These are phyloP conservation scores for Hortaea werneckii DNA, from an alignment of 2,329 filamentous ascomycete genomes.

Conservation along the genomic window DNA sequence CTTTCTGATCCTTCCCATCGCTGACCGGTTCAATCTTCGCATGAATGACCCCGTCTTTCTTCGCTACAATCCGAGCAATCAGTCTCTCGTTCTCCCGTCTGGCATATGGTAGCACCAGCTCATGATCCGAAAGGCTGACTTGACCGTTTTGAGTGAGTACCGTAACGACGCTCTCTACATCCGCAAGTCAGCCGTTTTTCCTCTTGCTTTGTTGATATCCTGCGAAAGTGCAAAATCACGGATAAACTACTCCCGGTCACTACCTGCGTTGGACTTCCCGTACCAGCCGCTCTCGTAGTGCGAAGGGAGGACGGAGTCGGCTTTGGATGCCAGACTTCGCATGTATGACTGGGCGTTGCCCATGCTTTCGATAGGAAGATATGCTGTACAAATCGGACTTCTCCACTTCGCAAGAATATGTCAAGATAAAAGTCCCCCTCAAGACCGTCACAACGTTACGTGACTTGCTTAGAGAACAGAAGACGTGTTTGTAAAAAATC, in stretches of 20 bases:
- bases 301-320: background rate
- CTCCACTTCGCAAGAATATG: too few relatives aligned
- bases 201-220: background rate
- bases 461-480: too few relatives aligned
- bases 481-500: too few relatives aligned
- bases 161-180: slow-evolving; percentile 10
- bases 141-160: slow-evolving; percentile 11
- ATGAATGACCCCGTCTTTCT: slow-evolving; percentile 12
- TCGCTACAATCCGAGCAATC: slow-evolving; percentile 15
- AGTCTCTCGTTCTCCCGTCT: slow-evolving; percentile 10
- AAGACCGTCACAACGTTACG: too few relatives aligned
- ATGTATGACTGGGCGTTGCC: slow-evolving; percentile 1
- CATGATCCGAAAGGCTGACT: slow-evolving; percentile 8
- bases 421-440: too few relatives aligned
- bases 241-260: slow-evolving; percentile 12
- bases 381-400: too few relatives aligned
- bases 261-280: slow-evolving; percentile 6
- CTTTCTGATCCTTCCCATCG: slow-evolving; percentile 12
- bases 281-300: background rate
- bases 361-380: background rate
- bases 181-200: background rate
- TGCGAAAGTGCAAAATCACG: slow-evolving; percentile 1
- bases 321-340: background rate
- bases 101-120: slow-evolving; percentile 17
- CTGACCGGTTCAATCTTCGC: slow-evolving; percentile 14